Evolutionary conservation across 345 rosid species (phyloP), one percentile per base, ranked within the genome.

Genomic region (Clausena lansium): DNA sequence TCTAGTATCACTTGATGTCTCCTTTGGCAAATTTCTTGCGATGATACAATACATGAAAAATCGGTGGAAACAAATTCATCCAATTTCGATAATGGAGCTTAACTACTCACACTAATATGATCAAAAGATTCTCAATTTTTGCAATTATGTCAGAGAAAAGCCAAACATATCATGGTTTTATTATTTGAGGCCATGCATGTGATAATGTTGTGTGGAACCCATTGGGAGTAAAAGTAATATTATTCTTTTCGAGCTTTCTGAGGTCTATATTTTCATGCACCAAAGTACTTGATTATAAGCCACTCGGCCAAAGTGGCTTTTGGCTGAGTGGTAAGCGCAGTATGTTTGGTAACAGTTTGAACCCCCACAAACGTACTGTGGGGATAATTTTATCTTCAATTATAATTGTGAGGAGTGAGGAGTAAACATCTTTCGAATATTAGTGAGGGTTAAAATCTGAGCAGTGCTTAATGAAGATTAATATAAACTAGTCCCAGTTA

Each of bases 101-200:
- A 24, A 27, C 65, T 27, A 10, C 33, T 60, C 6, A 1, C 5
- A 60, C 30, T 61, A 11, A 70, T 24, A 22, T 64, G 61, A 60
- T 63, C n/a, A 14, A 59, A 69, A 69, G 54, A 54, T 61, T 67
- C 61, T 68, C 63, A 73, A 68, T 35, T 30, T 72, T 65, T 65
- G 14, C 82, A 47, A 8, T 79, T 74, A 28, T 85, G 84, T 80
- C 67, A 5, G 36, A 17, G 5, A 74, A 83, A 79, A 76, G 84
- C 52, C 20, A 27, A 55, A 64, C 81, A 83, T 72, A 63, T 81
- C 64, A 79, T 75, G 76, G 77, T 22, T 50, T 62, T 68, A 79
- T 83, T 36, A 77, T 81, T 75, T 77, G 68, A 67, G 74, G 67
- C 32, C 73, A 68, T 75, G 81, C 82, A 81, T 72, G 83, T 79